Evolutionary conservation across 2,329 filamentous ascomycete species (phyloP).

Genomic region (Orbilia brochopaga): DNA sequence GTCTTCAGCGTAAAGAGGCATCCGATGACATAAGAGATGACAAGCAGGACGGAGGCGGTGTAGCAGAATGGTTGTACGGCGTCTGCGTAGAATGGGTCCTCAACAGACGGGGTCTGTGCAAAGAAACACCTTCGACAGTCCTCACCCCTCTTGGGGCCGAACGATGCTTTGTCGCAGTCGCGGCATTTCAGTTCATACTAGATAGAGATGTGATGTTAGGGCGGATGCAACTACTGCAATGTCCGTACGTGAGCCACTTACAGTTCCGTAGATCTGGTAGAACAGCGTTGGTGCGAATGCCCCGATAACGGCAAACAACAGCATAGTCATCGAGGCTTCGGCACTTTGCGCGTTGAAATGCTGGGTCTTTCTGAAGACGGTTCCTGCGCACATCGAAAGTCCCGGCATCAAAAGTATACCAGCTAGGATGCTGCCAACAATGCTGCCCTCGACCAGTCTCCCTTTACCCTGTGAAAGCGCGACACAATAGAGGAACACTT

Average conservation of each 20-base stretch:
- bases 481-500: conserved; percentile 96
- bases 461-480: conserved; percentile 91
- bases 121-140: conserved; percentile 96
- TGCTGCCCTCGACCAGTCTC: conserved; percentile 90
- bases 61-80: conserved; percentile 94
- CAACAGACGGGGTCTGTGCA: conserved; percentile 79
- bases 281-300: conserved; percentile 95
- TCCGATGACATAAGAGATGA: conserved; percentile 91
- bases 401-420: conserved; percentile 94
- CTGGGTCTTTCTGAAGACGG: conserved; percentile 96
- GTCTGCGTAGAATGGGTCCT: conserved; percentile 86
- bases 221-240: conserved; percentile 57
- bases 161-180: conserved; percentile 64
- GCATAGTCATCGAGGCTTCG: conserved; percentile 89
- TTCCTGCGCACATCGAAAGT: conserved; percentile 97
- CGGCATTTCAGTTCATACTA: conserved; percentile 89
- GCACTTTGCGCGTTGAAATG: conserved; percentile 96
- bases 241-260: conserved; percentile 58
- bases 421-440: conserved; percentile 96
- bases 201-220: not conserved
- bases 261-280: conserved; percentile 96
- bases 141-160: conserved; percentile 56
- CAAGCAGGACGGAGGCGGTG: conserved; percentile 81
- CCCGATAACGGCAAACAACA: conserved; percentile 92
- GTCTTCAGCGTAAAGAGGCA: conserved; percentile 94